Conservation (phyloP, 768 basidiomycete species). For the Boletus pseudopeckii region DNA sequence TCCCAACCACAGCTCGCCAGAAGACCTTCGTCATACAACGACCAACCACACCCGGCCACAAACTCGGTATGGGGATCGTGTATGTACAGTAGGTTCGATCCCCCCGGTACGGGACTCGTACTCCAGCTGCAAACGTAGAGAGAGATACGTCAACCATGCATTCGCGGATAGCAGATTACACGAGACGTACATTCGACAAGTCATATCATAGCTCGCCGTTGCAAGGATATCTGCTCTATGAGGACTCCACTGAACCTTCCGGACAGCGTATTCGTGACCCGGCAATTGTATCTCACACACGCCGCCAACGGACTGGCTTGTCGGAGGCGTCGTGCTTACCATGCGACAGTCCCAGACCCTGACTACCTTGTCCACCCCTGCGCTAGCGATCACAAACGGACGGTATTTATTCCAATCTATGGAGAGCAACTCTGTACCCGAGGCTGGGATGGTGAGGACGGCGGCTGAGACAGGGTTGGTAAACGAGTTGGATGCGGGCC, state of each 20-base stretch:
- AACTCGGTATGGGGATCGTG: slow-evolving; percentile 94
- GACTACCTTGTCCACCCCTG: slow-evolving; percentile 71
- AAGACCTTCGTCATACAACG: slow-evolving; percentile 83
- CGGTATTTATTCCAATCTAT: slow-evolving; percentile 94
- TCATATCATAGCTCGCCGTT: slow-evolving; percentile 90
- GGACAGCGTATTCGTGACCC: slow-evolving; percentile 88
- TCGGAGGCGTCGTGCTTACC: slow-evolving; percentile 53
- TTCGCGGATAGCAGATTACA: not conserved
- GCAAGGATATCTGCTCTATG: slow-evolving; percentile 70
- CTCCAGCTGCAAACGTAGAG: slow-evolving; percentile 56
- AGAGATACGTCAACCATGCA: not conserved
- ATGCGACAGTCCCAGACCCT: slow-evolving; percentile 89
- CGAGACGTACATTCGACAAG: slow-evolving; percentile 74
- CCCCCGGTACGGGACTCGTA: slow-evolving; percentile 48
- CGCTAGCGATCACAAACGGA: slow-evolving; percentile 72
- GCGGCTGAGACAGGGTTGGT: slow-evolving; percentile 67
- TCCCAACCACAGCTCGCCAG: slow-evolving; percentile 95
- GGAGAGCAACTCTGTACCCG: slow-evolving; percentile 72
- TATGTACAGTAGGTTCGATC: slow-evolving; percentile 58
- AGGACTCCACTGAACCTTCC: slow-evolving; percentile 88
- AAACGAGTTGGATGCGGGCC: slow-evolving; percentile 52
- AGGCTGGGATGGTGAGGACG: slow-evolving; percentile 74
- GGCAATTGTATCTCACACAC: slow-evolving; percentile 64
- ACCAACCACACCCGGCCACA: slow-evolving; percentile 89
- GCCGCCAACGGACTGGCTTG: slow-evolving; percentile 60